A percentile compares a stretch with the other conserved stretches of the same genome.
phyloP scores from a whole-genome alignment of 148 eudicot species.

The Rhododendron molle region DNA sequence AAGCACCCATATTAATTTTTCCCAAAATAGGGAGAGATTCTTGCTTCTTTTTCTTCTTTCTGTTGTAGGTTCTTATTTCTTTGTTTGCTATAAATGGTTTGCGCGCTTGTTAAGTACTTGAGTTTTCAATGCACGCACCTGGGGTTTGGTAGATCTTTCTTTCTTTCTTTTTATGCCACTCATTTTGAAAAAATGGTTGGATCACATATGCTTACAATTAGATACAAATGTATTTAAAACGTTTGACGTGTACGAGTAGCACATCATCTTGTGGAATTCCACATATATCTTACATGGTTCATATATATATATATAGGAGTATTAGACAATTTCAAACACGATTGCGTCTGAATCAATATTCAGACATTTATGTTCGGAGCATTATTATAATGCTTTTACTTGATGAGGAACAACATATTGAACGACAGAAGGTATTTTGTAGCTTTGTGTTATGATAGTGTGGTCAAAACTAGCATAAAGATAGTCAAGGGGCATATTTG shows the following conservation, averaged over 20 bases:
- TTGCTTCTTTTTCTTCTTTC: background rate
- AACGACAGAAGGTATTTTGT: background rate
- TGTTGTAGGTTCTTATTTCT: background rate
- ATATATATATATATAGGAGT: no score
- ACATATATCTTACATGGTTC: background rate
- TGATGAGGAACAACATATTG: background rate
- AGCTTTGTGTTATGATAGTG: background rate
- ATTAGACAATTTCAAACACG: background rate
- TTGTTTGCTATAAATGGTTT: background rate
- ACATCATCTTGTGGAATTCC: background rate
- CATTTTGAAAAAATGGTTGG: background rate
- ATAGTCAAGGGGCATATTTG: constrained; percentile 18
- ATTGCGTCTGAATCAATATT: background rate
- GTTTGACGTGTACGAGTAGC: background rate
- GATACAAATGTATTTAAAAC: no score
- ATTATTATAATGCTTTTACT: background rate
- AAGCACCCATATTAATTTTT: background rate
- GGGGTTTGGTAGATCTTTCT: background rate
- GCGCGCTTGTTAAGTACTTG: background rate
- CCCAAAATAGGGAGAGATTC: background rate
- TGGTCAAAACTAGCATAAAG: constrained; percentile 8
- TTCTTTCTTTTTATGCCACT: background rate
- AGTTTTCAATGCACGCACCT: background rate
- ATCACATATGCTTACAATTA: no score
- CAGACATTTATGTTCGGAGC: background rate